Base-by-base conservation (phyloP, 2,329 filamentous ascomycete species). In the Bisporella sp. region DNA sequence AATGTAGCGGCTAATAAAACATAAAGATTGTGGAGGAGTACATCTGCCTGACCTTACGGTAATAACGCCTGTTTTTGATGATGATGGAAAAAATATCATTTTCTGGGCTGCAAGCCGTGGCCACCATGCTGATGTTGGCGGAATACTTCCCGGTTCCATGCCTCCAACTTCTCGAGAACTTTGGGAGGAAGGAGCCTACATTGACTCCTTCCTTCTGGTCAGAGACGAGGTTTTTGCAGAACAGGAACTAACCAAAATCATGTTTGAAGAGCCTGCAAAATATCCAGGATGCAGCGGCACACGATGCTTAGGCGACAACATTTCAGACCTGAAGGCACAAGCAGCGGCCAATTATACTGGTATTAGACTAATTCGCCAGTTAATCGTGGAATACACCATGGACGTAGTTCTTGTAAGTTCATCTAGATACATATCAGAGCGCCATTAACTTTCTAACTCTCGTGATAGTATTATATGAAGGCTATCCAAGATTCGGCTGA, bases 31-130 rank as follows among this genome's bases (percentile, higher is more conserved):
- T 59, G 87, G 87, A 31, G 87, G 87, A 13, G 91, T 87, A 0
- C 87, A 91, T 69, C 69, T 92, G 13, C 87, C 87, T 1, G 87
- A 92, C 60, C 87, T 92, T 49, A 92, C 87, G 0, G 82, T 89
- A 28, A 77, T 89, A 48, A 90, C 87, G 39, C 87, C 87, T 0
- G 86, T 87, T 1, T 91, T 91, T 66, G 81, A 81, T 56, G 21
- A 21, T 21, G 64, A 67, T 28, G 82, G 81, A 4, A 78, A 84
- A 21, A 41, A 47, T 21, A 89, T 91, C 52, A 76, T 90, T 50
- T 91, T 92, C 68, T 91, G 90, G 56, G 87, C 89, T n/a, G 87
- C 87, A 0, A 89, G 85, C 4, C 78, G 87, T 37, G 87, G 86
- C 0, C 87, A 92, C 64, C 87, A 91, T 59, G 87, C 87, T 5